Evolutionary conservation across 2,329 filamentous ascomycete species (phyloP).

Genomic region (Microthyrium microscopicum): DNA sequence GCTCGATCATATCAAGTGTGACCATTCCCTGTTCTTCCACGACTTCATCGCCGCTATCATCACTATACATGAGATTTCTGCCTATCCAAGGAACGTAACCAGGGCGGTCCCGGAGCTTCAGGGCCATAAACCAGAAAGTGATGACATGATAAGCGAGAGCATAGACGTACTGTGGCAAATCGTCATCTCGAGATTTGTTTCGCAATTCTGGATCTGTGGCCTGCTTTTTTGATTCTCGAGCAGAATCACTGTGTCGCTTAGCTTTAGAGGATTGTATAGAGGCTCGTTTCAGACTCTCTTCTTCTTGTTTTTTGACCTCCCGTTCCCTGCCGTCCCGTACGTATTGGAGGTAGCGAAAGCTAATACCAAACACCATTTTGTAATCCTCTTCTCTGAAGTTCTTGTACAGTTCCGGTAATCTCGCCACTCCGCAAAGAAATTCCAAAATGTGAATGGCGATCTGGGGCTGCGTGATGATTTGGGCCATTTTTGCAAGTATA

Average conservation of each 20-base stretch:
- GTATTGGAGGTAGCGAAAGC: slow-evolving; percentile 82
- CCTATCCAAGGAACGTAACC: slow-evolving; percentile 83
- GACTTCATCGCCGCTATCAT: slow-evolving; percentile 46
- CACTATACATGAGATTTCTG: slow-evolving; percentile 62
- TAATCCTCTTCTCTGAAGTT: slow-evolving; percentile 88
- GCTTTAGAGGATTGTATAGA: slow-evolving; percentile 14
- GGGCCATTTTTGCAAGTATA: slow-evolving; percentile 83
- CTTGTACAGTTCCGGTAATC: slow-evolving; percentile 67
- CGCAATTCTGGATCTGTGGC: slow-evolving; percentile 6
- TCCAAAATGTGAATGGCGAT: slow-evolving; percentile 91
- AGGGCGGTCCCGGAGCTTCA: slow-evolving; percentile 69
- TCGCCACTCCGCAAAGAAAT: slow-evolving; percentile 77
- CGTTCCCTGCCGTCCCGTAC: slow-evolving; percentile 47
- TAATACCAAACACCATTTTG: slow-evolving; percentile 86
- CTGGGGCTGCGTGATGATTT: slow-evolving; percentile 84
- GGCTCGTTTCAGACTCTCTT: background rate
- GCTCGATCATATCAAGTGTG: slow-evolving; percentile 87
- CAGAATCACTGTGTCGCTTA: slow-evolving; percentile 24
- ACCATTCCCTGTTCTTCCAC: slow-evolving; percentile 88
- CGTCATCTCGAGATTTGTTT: slow-evolving; percentile 35
- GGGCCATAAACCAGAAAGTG: slow-evolving; percentile 86
- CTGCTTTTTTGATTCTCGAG: slow-evolving; percentile 24
- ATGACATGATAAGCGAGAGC: slow-evolving; percentile 89
- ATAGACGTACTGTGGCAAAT: slow-evolving; percentile 85
- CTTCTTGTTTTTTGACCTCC: slow-evolving; percentile 5